Evolutionary conservation across 257 asterid genomes (phyloP), one percentile per base, ranked within the genome.

Genomic region (Capsicum chinense): DNA sequence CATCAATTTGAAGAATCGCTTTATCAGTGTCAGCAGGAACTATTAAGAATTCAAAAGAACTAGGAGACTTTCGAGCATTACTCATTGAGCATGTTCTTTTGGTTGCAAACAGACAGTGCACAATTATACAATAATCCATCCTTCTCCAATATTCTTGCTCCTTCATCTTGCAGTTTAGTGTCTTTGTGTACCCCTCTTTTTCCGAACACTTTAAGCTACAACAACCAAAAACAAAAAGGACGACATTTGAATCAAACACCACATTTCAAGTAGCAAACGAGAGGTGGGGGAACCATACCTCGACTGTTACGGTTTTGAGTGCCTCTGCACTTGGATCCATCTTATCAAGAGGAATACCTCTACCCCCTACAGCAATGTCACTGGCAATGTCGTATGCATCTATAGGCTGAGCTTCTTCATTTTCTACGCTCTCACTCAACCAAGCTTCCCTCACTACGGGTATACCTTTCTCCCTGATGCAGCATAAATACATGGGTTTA

Each of bases 131-230:
- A 17, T 57, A 94, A 80, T 8, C 97, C 98, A 54, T 93, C 98
- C 74, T 88, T 90, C 69, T 94, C 97, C 4, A 92, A 88, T 86
- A 96, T 93, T 10, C 89, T 88, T 17, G 93, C 98, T 2, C 97
- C 97, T 70, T 83, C 86, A 5, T 92, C 92, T 83, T 89, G 95
- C 91, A 96, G 63, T 78, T 90, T 94, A 0, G 95, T 85, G 85
- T 92, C 98, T 90, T 89, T 93, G 87, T 96, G 98, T 60, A 96
- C 98, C 3, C 97, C 94, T 84, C 98, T 90, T 87, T 94, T 96
- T 17, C 99, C 99, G 15, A 56, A 94, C 7, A 96, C 83, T 87
- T 94, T 94, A 5, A 95, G 93, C 99, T 94, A 92, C 19, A 79
- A 37, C 16, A 14, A 16, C 17, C 6, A 63, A 26, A 44, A 50